Conservation (phyloP, 2,329 filamentous ascomycete genomes). For the Hirsutella minnesotensis region DNA sequence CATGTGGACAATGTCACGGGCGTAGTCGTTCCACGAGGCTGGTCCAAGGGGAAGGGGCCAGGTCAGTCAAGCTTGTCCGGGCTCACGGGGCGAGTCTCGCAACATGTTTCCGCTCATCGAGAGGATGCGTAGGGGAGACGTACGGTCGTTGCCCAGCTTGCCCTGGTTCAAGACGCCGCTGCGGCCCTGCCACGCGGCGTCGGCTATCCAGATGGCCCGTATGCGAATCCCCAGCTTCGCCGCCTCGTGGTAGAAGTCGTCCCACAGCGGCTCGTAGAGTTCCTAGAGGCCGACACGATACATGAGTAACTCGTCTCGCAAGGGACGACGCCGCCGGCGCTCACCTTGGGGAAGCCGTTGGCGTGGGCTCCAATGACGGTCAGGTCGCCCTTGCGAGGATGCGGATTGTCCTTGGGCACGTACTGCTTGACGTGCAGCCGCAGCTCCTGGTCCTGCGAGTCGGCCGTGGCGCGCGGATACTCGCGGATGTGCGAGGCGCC, state of each 20-base stretch:
- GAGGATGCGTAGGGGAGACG: slow-evolving; percentile 13
- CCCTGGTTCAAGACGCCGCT: slow-evolving; percentile 69
- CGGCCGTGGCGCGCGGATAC: slow-evolving; percentile 61
- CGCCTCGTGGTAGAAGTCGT: slow-evolving; percentile 56
- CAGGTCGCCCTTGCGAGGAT: slow-evolving; percentile 61
- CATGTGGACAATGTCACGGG: slow-evolving; percentile 74
- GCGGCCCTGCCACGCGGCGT: slow-evolving; percentile 74
- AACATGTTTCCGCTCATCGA: too few relatives aligned
- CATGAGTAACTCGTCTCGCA: background rate
- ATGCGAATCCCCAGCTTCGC: slow-evolving; percentile 54
- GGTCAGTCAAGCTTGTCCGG: too few relatives aligned
- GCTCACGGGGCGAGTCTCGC: too few relatives aligned
- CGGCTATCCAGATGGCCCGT: slow-evolving; percentile 78
- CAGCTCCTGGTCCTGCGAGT: slow-evolving; percentile 63
- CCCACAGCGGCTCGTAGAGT: slow-evolving; percentile 86
- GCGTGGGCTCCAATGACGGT: slow-evolving; percentile 82
- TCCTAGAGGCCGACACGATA: slow-evolving; percentile 40
- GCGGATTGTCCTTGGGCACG: slow-evolving; percentile 57
- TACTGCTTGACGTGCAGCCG: slow-evolving; percentile 79
- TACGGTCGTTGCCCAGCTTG: slow-evolving; percentile 73
- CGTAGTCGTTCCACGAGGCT: slow-evolving; percentile 80
- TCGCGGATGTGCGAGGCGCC: slow-evolving; percentile 71
- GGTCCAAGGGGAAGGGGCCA: too few relatives aligned
- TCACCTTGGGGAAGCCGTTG: slow-evolving; percentile 83
- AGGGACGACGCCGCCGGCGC: background rate